Evolutionary conservation across 2,329 filamentous ascomycete species (phyloP), one percentile per base, ranked within the genome.

Genomic region (Aspergillus sp.): DNA sequence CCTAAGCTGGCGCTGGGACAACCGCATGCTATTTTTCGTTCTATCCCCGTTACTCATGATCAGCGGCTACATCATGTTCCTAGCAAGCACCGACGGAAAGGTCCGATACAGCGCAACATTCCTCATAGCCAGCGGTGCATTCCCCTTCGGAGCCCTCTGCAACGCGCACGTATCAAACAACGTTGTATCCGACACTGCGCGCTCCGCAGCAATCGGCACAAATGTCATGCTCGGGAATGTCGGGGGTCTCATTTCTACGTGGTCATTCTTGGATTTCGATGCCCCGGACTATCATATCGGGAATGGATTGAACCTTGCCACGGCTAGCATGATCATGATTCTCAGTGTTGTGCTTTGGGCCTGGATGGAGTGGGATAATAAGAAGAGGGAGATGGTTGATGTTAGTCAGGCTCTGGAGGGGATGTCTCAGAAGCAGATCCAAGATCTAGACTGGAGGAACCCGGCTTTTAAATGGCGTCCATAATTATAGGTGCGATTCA

Each of bases 211-310:
- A 3, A 88, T 90, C 45, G 87, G 84, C 9, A 83, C 82, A 0
- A 85, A 85, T 52, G 85, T 90, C 66, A 90, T 90, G 87, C 76
- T 89, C 24, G 89, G 88, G 22, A 90, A 90, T 54, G 68, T 90
- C n/a, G 89, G 89, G 2, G 89, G 88, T 0, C 70, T 90, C 34
- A 80, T 89, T 57, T 81, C 83, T 0, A 87, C 85, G 0, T 89
- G 86, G 86, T 81, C 78, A 1, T 89, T 87, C 72, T 65, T 89
- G n/a, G 81, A 82, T 0, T 83, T 75, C 62, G 88, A 90, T 66
- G 83, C 66, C 0, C 88, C 88, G 0, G 73, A 90, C 57, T 91
- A 85, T 65, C 85, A 78, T 59, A 89, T 90, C 55, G 88, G 88
- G 1, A 90, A 90, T 65, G 88, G 88, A 0, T 69, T 91, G 36